Evolutionary conservation across 2,329 filamentous ascomycete genomes (phyloP), one percentile per base, ranked within the genome.

Genomic region (Venturia aucupariae): DNA sequence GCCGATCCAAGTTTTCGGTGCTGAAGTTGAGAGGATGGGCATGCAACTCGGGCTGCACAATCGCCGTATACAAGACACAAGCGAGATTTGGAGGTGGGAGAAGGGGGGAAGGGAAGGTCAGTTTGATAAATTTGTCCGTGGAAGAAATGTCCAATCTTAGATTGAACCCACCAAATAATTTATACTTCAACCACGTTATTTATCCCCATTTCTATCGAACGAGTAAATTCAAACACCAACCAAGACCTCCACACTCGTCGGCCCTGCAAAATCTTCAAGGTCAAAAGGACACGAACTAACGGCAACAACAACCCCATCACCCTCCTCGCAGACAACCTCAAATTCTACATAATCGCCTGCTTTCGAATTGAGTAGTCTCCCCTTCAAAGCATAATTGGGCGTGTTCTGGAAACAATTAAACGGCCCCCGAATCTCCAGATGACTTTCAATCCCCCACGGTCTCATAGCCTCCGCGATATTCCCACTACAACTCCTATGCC

Each of bases 321-420:
- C 51, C 32, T 68, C 67, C 66, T 75, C 72, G 67, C 72, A 68
- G 66, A 75, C 64, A 13, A 73, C 75, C 67, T 74, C 71, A 65
- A 77, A 75, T 66, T 76, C 74, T 41, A 77, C 69, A 66, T 71
- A 76, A 66, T 77, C 75, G 5, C 75, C 74, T 4, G 75, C 68
- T 68, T 71, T 73, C 63, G 73, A 75, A 63, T 69, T 73, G n/a
- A 72, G 71, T 48, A 77, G 65, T 22, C 68, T 32, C 11, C 46
- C 68, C 67, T 77, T 77, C 48, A 77, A 67, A 35, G 68, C 70
- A 63, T 75, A 76, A 64, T 75, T 73, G 19, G 75, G 75, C 54
- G 75, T 76, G 65, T 76, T 77, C 66, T 76, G 75, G 64, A 76
- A 77, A 63, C 75, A 69, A 68, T 77, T 77, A 68, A 76, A 77